A percentile compares a stretch with the other conserved stretches of the same genome.
These are phyloP conservation scores for Penicillium soppii DNA, from an alignment of 495 filamentous ascomycete genomes.

Conservation along the genomic window DNA sequence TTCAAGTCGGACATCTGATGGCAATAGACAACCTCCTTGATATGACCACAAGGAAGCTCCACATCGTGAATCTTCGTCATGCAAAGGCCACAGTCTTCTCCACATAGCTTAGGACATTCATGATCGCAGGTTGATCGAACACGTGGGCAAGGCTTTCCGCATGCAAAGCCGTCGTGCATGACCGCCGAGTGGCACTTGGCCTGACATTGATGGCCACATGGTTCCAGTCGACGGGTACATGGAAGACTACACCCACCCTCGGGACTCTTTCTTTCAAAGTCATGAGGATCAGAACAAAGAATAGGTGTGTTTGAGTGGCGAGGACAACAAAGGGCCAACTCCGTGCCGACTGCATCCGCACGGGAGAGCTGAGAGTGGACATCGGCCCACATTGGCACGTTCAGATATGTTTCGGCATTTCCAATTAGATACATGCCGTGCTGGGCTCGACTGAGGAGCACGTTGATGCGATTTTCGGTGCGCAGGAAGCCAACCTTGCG, in stretches of 20 bases:
- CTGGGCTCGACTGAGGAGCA: conserved; percentile 65
- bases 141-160: conserved; percentile 12
- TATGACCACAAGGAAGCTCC: conserved; percentile 8
- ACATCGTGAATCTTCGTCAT: conserved; percentile 3
- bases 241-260: conserved; percentile 10
- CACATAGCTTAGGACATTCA: conserved; percentile 9
- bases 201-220: conserved; percentile 14
- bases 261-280: conserved; percentile 47
- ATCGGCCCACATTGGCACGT: conserved; percentile 65
- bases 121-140: conserved; percentile 7
- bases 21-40: not conserved
- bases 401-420: conserved; percentile 53
- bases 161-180: conserved; percentile 10
- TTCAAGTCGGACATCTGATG: not conserved
- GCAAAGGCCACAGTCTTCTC: conserved; percentile 7
- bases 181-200: conserved; percentile 10
- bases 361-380: conserved; percentile 53
- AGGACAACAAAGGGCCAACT: conserved; percentile 60
- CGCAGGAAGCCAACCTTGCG: conserved; percentile 66
- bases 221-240: conserved; percentile 11
- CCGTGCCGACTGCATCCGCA: conserved; percentile 50
- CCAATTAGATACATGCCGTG: conserved; percentile 82
- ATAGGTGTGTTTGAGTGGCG: conserved; percentile 60
- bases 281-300: conserved; percentile 51
- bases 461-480: conserved; percentile 75